These are phyloP conservation scores for Oryza meridionalis DNA, from an alignment of 176 grass and related monocot species.

Conservation along the genomic window DNA sequence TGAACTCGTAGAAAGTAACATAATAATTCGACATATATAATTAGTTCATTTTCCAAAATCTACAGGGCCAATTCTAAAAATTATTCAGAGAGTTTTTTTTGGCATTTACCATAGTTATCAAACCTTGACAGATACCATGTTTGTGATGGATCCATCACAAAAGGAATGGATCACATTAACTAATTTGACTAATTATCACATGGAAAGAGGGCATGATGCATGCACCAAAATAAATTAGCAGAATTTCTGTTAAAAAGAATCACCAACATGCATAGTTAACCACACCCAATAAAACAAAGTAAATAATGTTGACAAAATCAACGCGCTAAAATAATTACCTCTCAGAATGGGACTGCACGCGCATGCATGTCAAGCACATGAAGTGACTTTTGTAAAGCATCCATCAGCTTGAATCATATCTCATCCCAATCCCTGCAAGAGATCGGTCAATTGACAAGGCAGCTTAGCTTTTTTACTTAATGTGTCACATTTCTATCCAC, in stretches of 20 bases:
- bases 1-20: background rate
- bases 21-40: background rate
- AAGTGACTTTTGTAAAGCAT: conserved; percentile 31
- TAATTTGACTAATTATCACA: background rate
- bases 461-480: conserved; percentile 23
- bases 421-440: conserved; percentile 22
- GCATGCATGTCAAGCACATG: background rate
- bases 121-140: background rate
- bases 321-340: background rate
- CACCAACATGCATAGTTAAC: background rate
- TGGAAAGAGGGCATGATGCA: background rate
- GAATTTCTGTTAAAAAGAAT: background rate
- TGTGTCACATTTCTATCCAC: conserved; percentile 36
- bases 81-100: background rate
- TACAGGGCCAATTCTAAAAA: background rate
- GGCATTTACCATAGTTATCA: background rate
- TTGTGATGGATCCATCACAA: background rate
- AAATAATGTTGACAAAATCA: conserved; percentile 4
- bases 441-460: background rate
- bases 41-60: background rate
- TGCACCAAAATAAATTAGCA: background rate
- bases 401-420: conserved; percentile 28
- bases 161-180: background rate
- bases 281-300: conserved; percentile 3
- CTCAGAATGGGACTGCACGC: background rate